A percentile compares a stretch with the other conserved stretches of the same genome.
These are phyloP conservation scores for Coriaria nepalensis DNA, from an alignment of 306 rosid genomes.

Conservation along the genomic window DNA sequence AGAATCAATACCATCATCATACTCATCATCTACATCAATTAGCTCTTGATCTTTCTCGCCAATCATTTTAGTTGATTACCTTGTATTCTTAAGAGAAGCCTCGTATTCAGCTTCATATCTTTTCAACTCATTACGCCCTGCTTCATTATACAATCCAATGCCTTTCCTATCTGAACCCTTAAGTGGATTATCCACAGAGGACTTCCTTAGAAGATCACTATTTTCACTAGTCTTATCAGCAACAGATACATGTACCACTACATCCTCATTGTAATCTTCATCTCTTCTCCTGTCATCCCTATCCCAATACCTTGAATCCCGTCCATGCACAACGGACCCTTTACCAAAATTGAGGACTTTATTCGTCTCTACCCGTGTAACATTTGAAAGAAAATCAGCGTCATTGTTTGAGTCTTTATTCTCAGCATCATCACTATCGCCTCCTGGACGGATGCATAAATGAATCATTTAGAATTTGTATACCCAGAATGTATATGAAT, in stretches of 20 bases:
- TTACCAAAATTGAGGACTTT: slow-evolving; percentile 73
- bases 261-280: slow-evolving; percentile 66
- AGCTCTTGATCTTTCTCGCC: slow-evolving; percentile 15
- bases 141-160: slow-evolving; percentile 79
- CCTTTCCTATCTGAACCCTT: slow-evolving; percentile 33
- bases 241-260: slow-evolving; percentile 24
- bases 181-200: slow-evolving; percentile 22
- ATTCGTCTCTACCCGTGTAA: slow-evolving; percentile 51
- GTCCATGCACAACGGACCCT: slow-evolving; percentile 54
- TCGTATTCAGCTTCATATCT: slow-evolving; percentile 77
- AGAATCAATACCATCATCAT: slow-evolving; percentile 60
- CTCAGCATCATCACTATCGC: slow-evolving; percentile 25
- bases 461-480: slow-evolving; percentile 9
- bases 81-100: slow-evolving; percentile 56
- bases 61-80: slow-evolving; percentile 11
- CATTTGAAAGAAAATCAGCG: slow-evolving; percentile 70
- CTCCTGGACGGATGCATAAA: slow-evolving; percentile 34
- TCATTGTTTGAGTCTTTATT: slow-evolving; percentile 47
- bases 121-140: slow-evolving; percentile 87
- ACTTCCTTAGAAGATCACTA: slow-evolving; percentile 22
- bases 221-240: slow-evolving; percentile 17
- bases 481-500: neutral
- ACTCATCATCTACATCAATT: slow-evolving; percentile 48
- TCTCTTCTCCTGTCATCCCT: slow-evolving; percentile 95
- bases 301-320: slow-evolving; percentile 97